phyloP scores from a whole-genome alignment of 2,329 filamentous ascomycete genomes.

The Canariomyces notabilis region DNA sequence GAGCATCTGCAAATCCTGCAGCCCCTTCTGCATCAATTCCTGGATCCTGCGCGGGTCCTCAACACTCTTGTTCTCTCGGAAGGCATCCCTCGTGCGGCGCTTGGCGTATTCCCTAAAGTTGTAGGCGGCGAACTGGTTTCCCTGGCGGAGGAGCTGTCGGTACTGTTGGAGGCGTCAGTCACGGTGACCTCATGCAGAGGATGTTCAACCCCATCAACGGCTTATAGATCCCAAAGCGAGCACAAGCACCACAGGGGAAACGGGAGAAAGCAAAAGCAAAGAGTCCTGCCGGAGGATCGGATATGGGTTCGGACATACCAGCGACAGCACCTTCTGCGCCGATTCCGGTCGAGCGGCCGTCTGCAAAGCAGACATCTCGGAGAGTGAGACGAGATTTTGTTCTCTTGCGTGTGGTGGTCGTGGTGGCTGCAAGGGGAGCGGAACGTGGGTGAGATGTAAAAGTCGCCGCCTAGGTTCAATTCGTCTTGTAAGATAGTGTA shows the following conservation, averaged over 20 bases:
- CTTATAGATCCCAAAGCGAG: background rate
- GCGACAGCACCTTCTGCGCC: constrained; percentile 52
- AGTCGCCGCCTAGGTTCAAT: too few species aligned
- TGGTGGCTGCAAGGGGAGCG: too few species aligned
- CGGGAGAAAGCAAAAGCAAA: background rate
- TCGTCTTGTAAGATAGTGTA: too few species aligned
- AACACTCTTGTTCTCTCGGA: constrained; percentile 71
- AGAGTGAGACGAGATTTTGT: too few species aligned
- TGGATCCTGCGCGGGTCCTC: constrained; percentile 73
- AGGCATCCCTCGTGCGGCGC: constrained; percentile 84
- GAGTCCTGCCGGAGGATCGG: background rate
- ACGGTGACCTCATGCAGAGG: too few species aligned
- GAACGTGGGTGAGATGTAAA: too few species aligned
- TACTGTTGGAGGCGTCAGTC: too few species aligned
- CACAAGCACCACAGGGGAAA: background rate
- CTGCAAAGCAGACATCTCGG: constrained; percentile 24
- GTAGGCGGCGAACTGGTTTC: constrained; percentile 83
- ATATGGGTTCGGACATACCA: constrained; percentile 11
- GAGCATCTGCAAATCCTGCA: constrained; percentile 81
- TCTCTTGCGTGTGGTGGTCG: too few species aligned
- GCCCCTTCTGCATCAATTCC: constrained; percentile 80
- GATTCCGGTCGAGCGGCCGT: constrained; percentile 46
- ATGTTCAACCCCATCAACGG: background rate
- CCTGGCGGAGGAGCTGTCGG: constrained; percentile 82
- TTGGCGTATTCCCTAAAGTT: constrained; percentile 97